Conservation (phyloP, 2,329 filamentous ascomycete genomes). For the Pseudogymnoascus sp. region DNA sequence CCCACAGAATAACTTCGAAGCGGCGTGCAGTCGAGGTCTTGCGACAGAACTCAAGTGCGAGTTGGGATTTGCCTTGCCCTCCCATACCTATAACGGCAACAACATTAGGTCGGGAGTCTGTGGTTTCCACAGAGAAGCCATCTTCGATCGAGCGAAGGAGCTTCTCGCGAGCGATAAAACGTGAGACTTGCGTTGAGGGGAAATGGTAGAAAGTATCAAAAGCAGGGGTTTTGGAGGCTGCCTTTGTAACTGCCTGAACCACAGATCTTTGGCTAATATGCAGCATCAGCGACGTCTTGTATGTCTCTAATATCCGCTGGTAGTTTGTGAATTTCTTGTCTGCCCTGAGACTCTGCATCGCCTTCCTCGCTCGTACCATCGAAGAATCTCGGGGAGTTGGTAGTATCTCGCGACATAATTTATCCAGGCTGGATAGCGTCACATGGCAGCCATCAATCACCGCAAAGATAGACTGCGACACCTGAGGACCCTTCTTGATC, state of each 20-base stretch:
- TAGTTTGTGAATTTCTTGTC: background rate
- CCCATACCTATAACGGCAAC: slow-evolving; percentile 21
- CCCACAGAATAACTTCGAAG: slow-evolving; percentile 19
- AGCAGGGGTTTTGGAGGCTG: background rate
- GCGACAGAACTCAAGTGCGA: slow-evolving; percentile 22
- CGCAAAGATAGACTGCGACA: background rate
- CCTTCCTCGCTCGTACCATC: background rate
- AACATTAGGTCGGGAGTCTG: slow-evolving; percentile 10
- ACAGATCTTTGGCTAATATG: slow-evolving; percentile 1
- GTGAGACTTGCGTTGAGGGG: background rate
- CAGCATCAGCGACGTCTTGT: background rate
- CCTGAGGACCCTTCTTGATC: background rate
- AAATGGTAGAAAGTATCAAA: background rate
- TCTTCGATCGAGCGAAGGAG: slow-evolving; percentile 18
- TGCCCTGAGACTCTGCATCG: background rate
- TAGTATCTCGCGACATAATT: background rate
- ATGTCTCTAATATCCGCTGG: background rate
- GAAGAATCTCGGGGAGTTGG: background rate
- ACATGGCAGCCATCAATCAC: background rate
- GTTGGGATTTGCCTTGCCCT: slow-evolving; percentile 25
- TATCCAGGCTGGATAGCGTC: background rate
- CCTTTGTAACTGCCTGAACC: background rate
- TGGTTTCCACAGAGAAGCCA: slow-evolving; percentile 1
- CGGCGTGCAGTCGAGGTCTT: slow-evolving; percentile 12
- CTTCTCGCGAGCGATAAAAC: slow-evolving; percentile 21